Base-by-base conservation (phyloP, 352 stramenopile genomes). In the Globisporangium orthogonon region DNA sequence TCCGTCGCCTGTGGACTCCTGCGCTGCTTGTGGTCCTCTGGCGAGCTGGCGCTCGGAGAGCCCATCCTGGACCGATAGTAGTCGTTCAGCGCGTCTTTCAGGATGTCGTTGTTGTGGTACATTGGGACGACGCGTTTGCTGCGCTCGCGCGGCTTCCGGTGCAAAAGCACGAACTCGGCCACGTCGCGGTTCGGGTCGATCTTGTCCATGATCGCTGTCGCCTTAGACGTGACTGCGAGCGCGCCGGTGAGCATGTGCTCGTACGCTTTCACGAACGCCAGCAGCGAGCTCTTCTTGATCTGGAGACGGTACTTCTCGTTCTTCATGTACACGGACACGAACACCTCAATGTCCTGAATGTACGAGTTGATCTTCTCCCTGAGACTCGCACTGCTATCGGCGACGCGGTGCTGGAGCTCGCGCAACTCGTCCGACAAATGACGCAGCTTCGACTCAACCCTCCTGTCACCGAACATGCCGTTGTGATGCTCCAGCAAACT, bases 271-370 rank as follows among this genome's bases (percentile, higher is more conserved):
- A 71, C 69, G 5, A 94, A 63, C 4, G 77, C 87, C 50, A 86
- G 61, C 17, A 94, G 60, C 0, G 79, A 89, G 53, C 84, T 89
- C 46, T 94, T 94, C 40, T 80, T 66, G 52, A 91, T 83, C 63
- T 94, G 81, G 10, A 94, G 68, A 2, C 81, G 78, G 47, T 89
- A 90, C 53, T 91, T 91, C 54, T 94, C 83, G 56, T 94, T 94
- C 64, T 91, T 91, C 79, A 90, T 90, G 53, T 76, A 89, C 5
- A 72, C 70, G 3, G 81, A 91, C 29, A 91, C 77, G 53, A 86
- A 76, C 7, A 86, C 67, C 35, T 89, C 77, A 41, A 91, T 73
- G 54, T 94, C 79, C 83, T 94, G 76, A 33, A 83, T 71, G 47
- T 88, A 89, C 14, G 67, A 60, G 41, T 78, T 63, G 40, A 73